Conservation (phyloP, 2,329 filamentous ascomycete genomes). For the Allantophomopsis cytisporea region DNA sequence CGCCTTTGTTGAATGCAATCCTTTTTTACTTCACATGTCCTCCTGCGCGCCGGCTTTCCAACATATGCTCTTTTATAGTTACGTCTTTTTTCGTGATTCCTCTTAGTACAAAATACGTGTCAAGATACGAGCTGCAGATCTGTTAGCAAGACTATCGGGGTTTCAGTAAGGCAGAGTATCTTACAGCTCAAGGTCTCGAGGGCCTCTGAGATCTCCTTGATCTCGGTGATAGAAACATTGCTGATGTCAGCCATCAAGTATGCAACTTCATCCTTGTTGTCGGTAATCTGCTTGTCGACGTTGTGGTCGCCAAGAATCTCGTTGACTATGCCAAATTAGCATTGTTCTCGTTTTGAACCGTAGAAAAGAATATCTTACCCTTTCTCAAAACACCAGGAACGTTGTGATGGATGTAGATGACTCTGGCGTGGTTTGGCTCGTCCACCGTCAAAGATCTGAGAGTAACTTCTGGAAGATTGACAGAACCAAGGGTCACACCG, state of each 20-base stretch:
- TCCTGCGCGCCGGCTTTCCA: too few species aligned
- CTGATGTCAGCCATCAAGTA: conserved; percentile 98
- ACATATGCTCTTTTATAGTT: neutral
- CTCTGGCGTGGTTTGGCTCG: conserved; percentile 76
- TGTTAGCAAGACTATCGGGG: conserved; percentile 4
- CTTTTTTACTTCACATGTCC: too few species aligned
- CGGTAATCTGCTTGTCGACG: conserved; percentile 97
- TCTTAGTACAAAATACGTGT: conserved; percentile 22
- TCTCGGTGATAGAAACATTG: conserved; percentile 64
- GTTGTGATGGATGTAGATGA: conserved; percentile 96
- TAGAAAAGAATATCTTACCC: conserved; percentile 28
- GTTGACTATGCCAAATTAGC: conserved; percentile 49
- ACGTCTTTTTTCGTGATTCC: neutral
- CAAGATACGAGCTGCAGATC: conserved; percentile 20
- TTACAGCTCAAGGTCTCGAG: conserved; percentile 71
- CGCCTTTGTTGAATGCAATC: too few species aligned
- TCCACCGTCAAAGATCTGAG: conserved; percentile 83
- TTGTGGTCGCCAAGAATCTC: conserved; percentile 91
- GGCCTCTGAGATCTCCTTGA: conserved; percentile 74
- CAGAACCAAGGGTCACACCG: conserved; percentile 78
- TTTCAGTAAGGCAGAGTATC: conserved; percentile 18
- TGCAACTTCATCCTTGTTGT: conserved; percentile 84
- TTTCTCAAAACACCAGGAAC: conserved; percentile 86
- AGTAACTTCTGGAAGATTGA: conserved; percentile 93
- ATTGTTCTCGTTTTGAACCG: neutral